phyloP scores from a whole-genome alignment of 2,329 filamentous ascomycete species.

The Aureobasidium sp. region DNA sequence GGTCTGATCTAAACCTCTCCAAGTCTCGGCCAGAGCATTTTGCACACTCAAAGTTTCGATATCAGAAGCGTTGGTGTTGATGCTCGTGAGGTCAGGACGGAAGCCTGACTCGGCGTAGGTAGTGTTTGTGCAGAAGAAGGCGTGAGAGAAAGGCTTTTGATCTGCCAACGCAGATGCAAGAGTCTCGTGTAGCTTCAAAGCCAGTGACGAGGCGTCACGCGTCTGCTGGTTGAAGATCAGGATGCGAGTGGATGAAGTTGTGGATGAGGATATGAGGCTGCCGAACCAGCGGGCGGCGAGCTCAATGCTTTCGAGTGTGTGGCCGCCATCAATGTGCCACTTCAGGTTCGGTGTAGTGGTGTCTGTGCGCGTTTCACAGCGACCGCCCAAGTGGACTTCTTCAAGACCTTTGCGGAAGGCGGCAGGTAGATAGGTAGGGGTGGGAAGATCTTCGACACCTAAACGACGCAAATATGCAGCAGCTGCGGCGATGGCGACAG shows the following conservation, averaged over 20 bases:
- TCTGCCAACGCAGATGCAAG: slow-evolving; percentile 39
- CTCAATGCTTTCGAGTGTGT: slow-evolving; percentile 76
- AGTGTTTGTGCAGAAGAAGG: slow-evolving; percentile 75
- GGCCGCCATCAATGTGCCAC: slow-evolving; percentile 84
- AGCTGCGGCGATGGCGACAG: slow-evolving; percentile 53
- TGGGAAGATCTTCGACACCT: slow-evolving; percentile 36
- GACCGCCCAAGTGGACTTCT: slow-evolving; percentile 61
- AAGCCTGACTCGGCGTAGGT: slow-evolving; percentile 57
- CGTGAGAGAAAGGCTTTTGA: slow-evolving; percentile 55
- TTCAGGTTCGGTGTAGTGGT: slow-evolving; percentile 43
- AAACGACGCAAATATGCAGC: slow-evolving; percentile 48
- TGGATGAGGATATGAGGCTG: slow-evolving; percentile 28
- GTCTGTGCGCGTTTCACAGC: slow-evolving; percentile 64
- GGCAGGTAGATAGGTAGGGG: slow-evolving; percentile 45
- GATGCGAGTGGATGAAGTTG: slow-evolving; percentile 40
- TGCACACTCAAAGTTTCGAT: slow-evolving; percentile 59
- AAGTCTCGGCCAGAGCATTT: slow-evolving; percentile 54
- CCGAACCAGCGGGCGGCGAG: slow-evolving; percentile 74
- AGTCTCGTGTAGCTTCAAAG: slow-evolving; percentile 55
- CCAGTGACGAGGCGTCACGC: slow-evolving; percentile 62
- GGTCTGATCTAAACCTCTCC: slow-evolving; percentile 49
- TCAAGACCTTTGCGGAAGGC: slow-evolving; percentile 61
- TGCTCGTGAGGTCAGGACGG: slow-evolving; percentile 55
- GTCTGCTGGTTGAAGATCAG: slow-evolving; percentile 93
- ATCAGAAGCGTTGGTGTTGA: slow-evolving; percentile 54